These are phyloP conservation scores for Escallonia herrerae DNA, from an alignment of 129 eudicot genomes.

Conservation along the genomic window DNA sequence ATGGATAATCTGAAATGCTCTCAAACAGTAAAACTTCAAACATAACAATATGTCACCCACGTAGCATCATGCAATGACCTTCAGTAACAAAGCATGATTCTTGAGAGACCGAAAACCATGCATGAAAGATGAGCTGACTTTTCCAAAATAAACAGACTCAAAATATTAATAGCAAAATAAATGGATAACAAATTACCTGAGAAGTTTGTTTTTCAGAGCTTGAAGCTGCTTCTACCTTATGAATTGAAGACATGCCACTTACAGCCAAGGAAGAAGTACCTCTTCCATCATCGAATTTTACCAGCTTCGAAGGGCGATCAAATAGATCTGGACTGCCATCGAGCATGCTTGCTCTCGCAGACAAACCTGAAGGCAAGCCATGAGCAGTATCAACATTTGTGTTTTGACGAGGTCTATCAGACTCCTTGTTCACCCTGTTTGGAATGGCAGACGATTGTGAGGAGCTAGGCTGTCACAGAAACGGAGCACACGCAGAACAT, in stretches of 20 bases:
- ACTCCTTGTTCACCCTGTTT: conserved; percentile 24
- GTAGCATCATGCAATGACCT: no score
- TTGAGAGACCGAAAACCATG: no score
- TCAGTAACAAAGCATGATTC: no score
- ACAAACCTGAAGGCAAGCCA: conserved; percentile 23
- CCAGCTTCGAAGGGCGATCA: conserved; percentile 51
- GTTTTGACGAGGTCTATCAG: conserved; percentile 23
- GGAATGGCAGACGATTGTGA: conserved; percentile 17
- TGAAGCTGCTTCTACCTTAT: conserved; percentile 28
- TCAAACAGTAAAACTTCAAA: no score
- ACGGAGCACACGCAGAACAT: not conserved
- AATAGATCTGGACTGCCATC: conserved; percentile 31
- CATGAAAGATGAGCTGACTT: no score
- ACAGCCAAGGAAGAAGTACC: conserved; percentile 26
- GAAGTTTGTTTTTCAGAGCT: conserved; percentile 37
- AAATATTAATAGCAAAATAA: no score
- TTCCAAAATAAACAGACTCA: no score
- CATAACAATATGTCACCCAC: no score
- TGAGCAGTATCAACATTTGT: conserved; percentile 17
- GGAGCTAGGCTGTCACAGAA: conserved; percentile 38
- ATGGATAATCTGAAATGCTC: no score
- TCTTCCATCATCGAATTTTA: conserved; percentile 58
- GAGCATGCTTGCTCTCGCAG: conserved; percentile 22
- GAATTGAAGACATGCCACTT: conserved; percentile 20
- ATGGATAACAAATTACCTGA: conserved; percentile 34